A percentile compares a stretch with the other conserved stretches of the same genome.
phyloP scores from a whole-genome alignment of 768 basidiomycete species.

The Pleurotus tuoliensis region DNA sequence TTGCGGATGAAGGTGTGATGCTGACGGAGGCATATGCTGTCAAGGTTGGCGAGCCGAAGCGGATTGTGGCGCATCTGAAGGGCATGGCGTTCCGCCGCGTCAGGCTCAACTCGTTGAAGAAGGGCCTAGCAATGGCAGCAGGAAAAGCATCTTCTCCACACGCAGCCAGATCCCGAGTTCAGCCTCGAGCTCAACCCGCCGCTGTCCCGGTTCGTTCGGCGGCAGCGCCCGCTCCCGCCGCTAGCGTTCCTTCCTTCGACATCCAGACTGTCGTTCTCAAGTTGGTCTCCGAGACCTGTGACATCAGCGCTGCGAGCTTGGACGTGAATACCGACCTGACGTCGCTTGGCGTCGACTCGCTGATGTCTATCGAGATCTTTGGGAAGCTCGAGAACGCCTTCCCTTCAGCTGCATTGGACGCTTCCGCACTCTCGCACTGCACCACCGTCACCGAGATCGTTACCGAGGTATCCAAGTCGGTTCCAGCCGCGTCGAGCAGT shows the following conservation, averaged over 20 bases:
- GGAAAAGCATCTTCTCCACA: constrained; percentile 8
- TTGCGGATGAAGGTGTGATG: constrained; percentile 41
- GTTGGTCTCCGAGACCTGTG: constrained; percentile 40
- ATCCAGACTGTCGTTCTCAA: constrained; percentile 25
- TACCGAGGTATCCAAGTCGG: constrained; percentile 16
- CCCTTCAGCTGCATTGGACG: constrained; percentile 25
- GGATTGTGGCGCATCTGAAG: constrained; percentile 53
- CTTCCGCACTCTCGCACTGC: constrained; percentile 29
- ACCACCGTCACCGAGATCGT: constrained; percentile 32
- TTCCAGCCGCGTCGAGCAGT: neutral
- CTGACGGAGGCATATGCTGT: constrained; percentile 51
- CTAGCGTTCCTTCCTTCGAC: neutral
- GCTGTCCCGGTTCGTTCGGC: neutral
- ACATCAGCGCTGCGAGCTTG: constrained; percentile 28
- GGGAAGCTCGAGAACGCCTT: constrained; percentile 32
- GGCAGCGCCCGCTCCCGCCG: no score
- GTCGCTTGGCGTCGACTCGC: constrained; percentile 59
- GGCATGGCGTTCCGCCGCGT: constrained; percentile 59
- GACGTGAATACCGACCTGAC: constrained; percentile 41
- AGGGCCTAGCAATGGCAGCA: constrained; percentile 34
- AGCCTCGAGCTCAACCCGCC: neutral
- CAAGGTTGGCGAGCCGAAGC: constrained; percentile 26
- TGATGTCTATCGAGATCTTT: constrained; percentile 61
- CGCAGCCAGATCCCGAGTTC: neutral
- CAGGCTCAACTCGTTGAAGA: constrained; percentile 44